Base-by-base conservation (phyloP, 2,329 filamentous ascomycete genomes). In the Salinomyces thailandicus region DNA sequence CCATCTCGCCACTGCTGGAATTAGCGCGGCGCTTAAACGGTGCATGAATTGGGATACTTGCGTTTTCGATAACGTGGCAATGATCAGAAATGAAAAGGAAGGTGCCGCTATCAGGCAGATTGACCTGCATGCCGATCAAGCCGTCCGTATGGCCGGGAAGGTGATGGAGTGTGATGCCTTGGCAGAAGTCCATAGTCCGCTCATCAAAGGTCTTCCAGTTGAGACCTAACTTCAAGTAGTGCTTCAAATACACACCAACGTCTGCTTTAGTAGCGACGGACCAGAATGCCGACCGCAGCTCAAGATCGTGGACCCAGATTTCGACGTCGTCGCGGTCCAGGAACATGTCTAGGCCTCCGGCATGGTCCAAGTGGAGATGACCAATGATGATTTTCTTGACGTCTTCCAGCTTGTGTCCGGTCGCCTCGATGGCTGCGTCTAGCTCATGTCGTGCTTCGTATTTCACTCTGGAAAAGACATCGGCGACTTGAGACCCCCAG, bases 191-290 rank as follows among this genome's bases (percentile, higher is more conserved):
- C 33, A 57, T 45, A 6, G 45, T 48, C 29, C 53, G 48, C 15
- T 58, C 55, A 33, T 59, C 55, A 35, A 58, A 59, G 2, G 54
- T 58, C 44, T 58, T 57, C 56, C 55, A 58, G 27, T 59, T 58
- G 51, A 58, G 41, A 36, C 53, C 52, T 18, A 58, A 42, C 31
- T 51, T 52, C 34, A 58, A 40, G 27, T 58, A 59, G 41, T 59
- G 57, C 43, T 54, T 48, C 27, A 58, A 20, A 34, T 59, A 59
- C 4, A 57, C 55, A 9, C 52, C 55, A 4, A 52, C 53, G 40
- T 58, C 55, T 5, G 54, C 55, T 5, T 53, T 53, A 5, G 57
- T 59, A 4, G 55, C 55, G 9, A 58, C 55, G 11, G 43, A 48
- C 55, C 55, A 58, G 44, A 58, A 58, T 3, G 54, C 55, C 6